These are phyloP conservation scores for Fusarium sp. DNA, from an alignment of 2,329 filamentous ascomycete genomes.

Conservation along the genomic window DNA sequence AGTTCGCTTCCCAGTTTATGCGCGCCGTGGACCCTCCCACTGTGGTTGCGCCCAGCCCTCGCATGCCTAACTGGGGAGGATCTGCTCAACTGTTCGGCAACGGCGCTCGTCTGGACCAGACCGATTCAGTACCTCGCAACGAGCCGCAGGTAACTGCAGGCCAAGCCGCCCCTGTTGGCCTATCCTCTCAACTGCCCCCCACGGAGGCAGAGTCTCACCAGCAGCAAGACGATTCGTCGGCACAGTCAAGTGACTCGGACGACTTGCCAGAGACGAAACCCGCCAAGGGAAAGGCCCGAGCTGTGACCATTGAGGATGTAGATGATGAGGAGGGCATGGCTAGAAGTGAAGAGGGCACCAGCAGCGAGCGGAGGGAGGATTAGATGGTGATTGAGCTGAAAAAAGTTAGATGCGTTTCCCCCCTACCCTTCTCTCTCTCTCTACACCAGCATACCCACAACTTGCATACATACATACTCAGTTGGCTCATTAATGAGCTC, in stretches of 20 bases:
- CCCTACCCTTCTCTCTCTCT: background rate
- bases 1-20: conserved; percentile 28
- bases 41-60: conserved; percentile 62
- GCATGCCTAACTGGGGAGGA: conserved; percentile 65
- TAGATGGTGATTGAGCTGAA: conserved; percentile 6
- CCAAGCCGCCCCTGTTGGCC: conserved; percentile 16
- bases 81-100: conserved; percentile 61
- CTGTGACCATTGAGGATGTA: conserved; percentile 55
- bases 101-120: conserved; percentile 43
- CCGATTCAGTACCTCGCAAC: conserved; percentile 30
- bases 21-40: conserved; percentile 42
- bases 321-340: conserved; percentile 32
- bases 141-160: conserved; percentile 22
- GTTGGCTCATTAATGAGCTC: background rate
- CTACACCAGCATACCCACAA: background rate
- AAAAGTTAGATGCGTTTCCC: background rate
- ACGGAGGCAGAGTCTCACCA: conserved; percentile 5
- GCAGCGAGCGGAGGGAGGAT: conserved; percentile 11
- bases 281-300: conserved; percentile 59
- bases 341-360: background rate
- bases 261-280: conserved; percentile 24
- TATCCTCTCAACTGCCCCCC: conserved; percentile 10
- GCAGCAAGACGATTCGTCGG: conserved; percentile 16
- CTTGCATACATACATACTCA: background rate
- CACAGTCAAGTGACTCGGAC: conserved; percentile 30